Evolutionary conservation across 148 eudicot species (phyloP).

Genomic region (Amaranthus cruentus): DNA sequence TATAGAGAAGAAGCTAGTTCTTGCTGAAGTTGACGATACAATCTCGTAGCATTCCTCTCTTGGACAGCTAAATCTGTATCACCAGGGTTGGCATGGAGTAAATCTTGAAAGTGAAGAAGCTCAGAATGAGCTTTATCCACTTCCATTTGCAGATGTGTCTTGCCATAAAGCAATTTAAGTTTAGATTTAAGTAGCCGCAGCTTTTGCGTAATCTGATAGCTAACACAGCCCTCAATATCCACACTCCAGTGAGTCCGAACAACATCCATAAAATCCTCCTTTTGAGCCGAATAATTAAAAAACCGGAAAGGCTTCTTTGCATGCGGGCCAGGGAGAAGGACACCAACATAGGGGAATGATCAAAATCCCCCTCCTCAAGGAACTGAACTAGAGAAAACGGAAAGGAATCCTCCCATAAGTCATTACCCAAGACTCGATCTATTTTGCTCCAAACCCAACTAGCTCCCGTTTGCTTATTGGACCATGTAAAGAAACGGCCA

Average conservation of each 20-base stretch:
- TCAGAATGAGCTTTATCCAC: no score
- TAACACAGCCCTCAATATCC: neutral
- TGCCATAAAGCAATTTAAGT: no score
- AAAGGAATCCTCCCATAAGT: neutral
- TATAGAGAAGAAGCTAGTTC: neutral
- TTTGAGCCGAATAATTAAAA: neutral
- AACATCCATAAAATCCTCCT: no score
- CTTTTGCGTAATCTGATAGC: neutral
- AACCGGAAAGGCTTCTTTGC: neutral
- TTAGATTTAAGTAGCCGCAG: neutral
- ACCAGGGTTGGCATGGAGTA: no score
- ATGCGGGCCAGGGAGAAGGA: no score
- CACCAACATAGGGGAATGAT: neutral
- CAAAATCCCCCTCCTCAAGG: neutral
- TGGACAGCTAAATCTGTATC: no score
- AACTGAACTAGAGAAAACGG: neutral
- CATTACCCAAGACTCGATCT: neutral
- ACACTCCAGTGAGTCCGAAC: neutral
- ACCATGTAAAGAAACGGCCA: no score
- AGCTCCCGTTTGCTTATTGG: no score
- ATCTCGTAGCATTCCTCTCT: no score
- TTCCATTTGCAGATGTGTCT: no score
- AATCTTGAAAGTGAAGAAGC: no score
- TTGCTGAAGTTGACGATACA: neutral
- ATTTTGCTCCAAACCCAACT: neutral